Base-by-base conservation (phyloP, 2,329 filamentous ascomycete species). In the Trichoderma simmonsii region DNA sequence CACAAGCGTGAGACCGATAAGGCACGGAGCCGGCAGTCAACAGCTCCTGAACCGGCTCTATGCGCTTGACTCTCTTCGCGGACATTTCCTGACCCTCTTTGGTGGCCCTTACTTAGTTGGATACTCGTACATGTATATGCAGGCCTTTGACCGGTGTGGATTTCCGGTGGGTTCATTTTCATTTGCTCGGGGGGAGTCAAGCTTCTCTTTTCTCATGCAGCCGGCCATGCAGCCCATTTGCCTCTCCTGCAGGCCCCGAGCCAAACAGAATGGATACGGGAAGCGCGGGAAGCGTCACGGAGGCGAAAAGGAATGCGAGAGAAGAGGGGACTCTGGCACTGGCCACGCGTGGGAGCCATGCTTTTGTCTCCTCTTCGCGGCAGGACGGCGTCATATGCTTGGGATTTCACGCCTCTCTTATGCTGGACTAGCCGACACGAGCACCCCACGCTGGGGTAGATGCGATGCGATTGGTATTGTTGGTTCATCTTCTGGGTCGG, bases 61-160 rank as follows among this genome's bases (percentile, higher is more conserved):
- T 51, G 61, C 61, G 39, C 18, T 14, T 4, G 39, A 18, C 26
- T 26, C 43, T n/a, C 26, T 21, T 65, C 6, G 11, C 39, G 28
- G 64, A 8, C 48, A 18, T 9, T 54, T 12, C 15, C 32, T 26
- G 7, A 43, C 64, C 51, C 51, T 67, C 64, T 21, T 43, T 39
- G 32, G 48, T 24, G 64, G 18, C 51, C 34, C 51, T 39, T 30
- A 39, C 6, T 6, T 36, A 36, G 51, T 34, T 39, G 21, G 32
- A 67, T 43, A n/a, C 18, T 48, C 36, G 36, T 18, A 43, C 18
- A 21, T 48, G n/a, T 12, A 54, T 21, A 54, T 21, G 48, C 48
- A 54, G 48, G 51, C 24, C 51, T 28, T 54, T 59, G 64, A 67
- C 64, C 64, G 64, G 64, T 67, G 64, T 66, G 48, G 63, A 39